Evolutionary conservation across 2,329 filamentous ascomycete species (phyloP).

Genomic region (Diaporthe eres): DNA sequence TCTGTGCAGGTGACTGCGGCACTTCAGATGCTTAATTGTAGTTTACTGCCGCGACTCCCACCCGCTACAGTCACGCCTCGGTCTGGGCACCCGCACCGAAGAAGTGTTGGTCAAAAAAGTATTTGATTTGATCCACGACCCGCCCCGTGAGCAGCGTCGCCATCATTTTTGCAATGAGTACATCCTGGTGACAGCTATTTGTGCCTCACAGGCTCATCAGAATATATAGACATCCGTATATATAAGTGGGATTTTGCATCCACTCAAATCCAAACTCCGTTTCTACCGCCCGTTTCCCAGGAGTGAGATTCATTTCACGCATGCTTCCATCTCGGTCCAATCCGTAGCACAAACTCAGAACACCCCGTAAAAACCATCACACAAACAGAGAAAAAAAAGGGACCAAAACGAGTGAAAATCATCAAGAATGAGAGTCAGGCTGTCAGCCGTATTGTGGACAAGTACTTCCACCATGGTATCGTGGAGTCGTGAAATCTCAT

Average conservation of each 20-base stretch:
- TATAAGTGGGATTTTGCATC: conserved; percentile 2
- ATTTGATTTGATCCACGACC: conserved; percentile 8
- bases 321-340: conserved; percentile 8
- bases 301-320: neutral
- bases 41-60: conserved; percentile 6
- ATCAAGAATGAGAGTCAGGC: conserved; percentile 20
- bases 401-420: neutral
- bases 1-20: conserved; percentile 22
- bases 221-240: conserved; percentile 33
- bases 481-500: conserved; percentile 16
- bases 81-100: neutral
- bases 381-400: neutral
- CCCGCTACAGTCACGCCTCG: conserved; percentile 2
- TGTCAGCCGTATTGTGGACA: conserved; percentile 10
- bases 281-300: conserved; percentile 4
- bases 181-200: conserved; percentile 6
- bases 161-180: neutral
- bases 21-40: conserved; percentile 1
- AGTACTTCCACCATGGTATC: conserved; percentile 23
- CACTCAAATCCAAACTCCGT: conserved; percentile 30
- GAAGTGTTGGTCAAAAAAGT: neutral
- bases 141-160: conserved; percentile 6
- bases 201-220: conserved; percentile 2
- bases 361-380: neutral
- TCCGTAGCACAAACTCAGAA: neutral